These are phyloP conservation scores for Pseudevernia furfuracea DNA, from an alignment of 495 filamentous ascomycete species.

Conservation along the genomic window DNA sequence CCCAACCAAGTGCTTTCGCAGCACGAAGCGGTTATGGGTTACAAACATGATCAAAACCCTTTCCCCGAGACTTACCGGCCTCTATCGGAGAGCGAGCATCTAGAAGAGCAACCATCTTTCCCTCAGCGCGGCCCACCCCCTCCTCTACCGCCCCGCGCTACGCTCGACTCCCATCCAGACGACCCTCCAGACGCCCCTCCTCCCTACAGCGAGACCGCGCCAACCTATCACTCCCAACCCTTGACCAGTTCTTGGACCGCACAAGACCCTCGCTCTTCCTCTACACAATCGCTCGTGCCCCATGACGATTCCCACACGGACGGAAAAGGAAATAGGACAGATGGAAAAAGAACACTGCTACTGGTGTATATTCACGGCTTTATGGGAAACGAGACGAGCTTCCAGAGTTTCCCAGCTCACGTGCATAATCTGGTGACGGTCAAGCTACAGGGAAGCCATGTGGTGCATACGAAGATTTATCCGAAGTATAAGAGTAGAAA, in stretches of 20 bases:
- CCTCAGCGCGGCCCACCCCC: neutral
- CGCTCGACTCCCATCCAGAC: neutral
- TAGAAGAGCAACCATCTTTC: slow-evolving; percentile 3
- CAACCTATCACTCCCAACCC: slow-evolving; percentile 14
- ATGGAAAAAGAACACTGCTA: slow-evolving; percentile 53
- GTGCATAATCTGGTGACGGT: slow-evolving; percentile 70
- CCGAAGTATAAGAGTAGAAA: slow-evolving; percentile 81
- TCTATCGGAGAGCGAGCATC: neutral
- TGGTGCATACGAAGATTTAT: slow-evolving; percentile 85
- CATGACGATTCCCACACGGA: slow-evolving; percentile 32
- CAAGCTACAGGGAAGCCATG: slow-evolving; percentile 60
- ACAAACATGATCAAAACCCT: slow-evolving; percentile 19
- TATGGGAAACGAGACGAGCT: slow-evolving; percentile 83
- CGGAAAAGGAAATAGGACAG: slow-evolving; percentile 36
- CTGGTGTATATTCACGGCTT: slow-evolving; percentile 89
- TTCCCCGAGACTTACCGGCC: slow-evolving; percentile 8
- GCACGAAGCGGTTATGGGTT: slow-evolving; percentile 14
- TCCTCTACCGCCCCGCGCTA: slow-evolving; percentile 7
- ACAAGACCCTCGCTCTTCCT: slow-evolving; percentile 54
- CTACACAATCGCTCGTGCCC: slow-evolving; percentile 54
- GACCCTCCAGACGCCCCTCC: slow-evolving; percentile 12
- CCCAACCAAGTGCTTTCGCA: neutral
- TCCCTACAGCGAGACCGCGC: slow-evolving; percentile 17
- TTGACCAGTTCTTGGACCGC: slow-evolving; percentile 27
- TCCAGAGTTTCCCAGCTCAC: slow-evolving; percentile 80